phyloP scores from a whole-genome alignment of 202 grass and related monocot species.

The Hordeum pubiflorum region DNA sequence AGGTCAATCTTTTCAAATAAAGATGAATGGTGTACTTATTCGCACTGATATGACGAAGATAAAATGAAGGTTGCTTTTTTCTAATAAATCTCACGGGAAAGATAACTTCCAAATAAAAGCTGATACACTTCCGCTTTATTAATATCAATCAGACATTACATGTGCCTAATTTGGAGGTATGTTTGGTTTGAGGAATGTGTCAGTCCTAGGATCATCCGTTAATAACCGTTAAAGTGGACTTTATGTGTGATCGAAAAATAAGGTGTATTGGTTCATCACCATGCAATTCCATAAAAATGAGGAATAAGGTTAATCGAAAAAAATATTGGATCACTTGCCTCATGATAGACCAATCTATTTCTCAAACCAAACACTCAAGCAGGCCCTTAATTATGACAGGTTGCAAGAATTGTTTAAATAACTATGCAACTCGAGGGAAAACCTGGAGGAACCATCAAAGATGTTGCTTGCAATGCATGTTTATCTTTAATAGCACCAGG shows the following conservation, averaged over 20 bases:
- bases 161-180: slow-evolving; percentile 1
- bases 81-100: slow-evolving; percentile 10
- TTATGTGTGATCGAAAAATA: slow-evolving; percentile 15
- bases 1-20: slow-evolving; percentile 20
- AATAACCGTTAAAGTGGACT: not conserved
- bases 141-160: not conserved
- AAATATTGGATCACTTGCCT: not conserved
- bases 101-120: not conserved
- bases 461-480: slow-evolving; percentile 65
- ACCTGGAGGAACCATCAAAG: slow-evolving; percentile 71
- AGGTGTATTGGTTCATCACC: not conserved
- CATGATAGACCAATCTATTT: slow-evolving; percentile 1
- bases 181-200: slow-evolving; percentile 9
- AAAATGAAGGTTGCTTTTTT: slow-evolving; percentile 1
- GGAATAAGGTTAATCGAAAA: not conserved
- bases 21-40: not conserved
- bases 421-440: slow-evolving; percentile 29
- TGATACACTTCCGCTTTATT: not conserved
- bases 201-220: slow-evolving; percentile 2
- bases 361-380: slow-evolving; percentile 4
- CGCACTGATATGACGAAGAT: slow-evolving; percentile 8
- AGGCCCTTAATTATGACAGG: not conserved
- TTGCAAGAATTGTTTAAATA: slow-evolving; percentile 3
- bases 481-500: slow-evolving; percentile 58
- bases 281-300: not conserved